Percentiles rank a stretch among this genome's conserved stretches.
Conservation (phyloP, 805 yeast species). For the Wickerhamomyces bovis region DNA sequence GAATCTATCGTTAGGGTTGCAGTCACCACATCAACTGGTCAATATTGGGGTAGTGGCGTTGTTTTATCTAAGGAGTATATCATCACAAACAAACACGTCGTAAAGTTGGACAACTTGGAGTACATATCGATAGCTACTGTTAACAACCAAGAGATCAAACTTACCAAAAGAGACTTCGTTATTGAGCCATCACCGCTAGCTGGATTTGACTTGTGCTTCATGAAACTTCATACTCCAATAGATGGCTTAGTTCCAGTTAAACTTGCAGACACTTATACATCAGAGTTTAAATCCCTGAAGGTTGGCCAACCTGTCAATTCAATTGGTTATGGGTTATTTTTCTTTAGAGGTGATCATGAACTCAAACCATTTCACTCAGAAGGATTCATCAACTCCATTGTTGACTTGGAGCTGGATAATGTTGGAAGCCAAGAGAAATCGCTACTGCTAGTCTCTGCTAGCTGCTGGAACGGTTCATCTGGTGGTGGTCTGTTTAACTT, state of each 20-base stretch:
- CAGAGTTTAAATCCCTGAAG: conserved; percentile 4
- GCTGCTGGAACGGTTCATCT: conserved; percentile 27
- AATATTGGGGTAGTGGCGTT: conserved; percentile 27
- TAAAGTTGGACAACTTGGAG: conserved; percentile 11
- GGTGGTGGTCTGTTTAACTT: conserved; percentile 25
- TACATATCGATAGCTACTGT: conserved; percentile 12
- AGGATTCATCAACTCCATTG: conserved; percentile 17
- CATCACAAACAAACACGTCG: conserved; percentile 23
- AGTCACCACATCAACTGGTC: conserved; percentile 11
- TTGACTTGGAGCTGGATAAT: conserved; percentile 11
- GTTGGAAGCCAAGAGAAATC: conserved; percentile 4
- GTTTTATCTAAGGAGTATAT: conserved; percentile 12
- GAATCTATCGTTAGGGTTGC: conserved; percentile 21
- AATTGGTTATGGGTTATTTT: conserved; percentile 23
- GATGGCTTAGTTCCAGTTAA: conserved; percentile 10
- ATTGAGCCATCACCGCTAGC: conserved; percentile 12
- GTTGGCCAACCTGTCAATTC: conserved; percentile 17
- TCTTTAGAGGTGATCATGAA: conserved; percentile 2
- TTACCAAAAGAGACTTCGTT: conserved; percentile 10
- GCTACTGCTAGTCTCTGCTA: conserved; percentile 21
- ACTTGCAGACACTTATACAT: conserved; percentile 2
- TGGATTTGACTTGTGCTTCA: conserved; percentile 24
- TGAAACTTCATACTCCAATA: conserved; percentile 9
- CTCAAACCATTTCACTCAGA: conserved; percentile 18
- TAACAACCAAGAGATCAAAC: background rate